Evolutionary conservation across 78 protist species (phyloP), one percentile per base, ranked within the genome.

Genomic region (Chrysochromulina parva): DNA sequence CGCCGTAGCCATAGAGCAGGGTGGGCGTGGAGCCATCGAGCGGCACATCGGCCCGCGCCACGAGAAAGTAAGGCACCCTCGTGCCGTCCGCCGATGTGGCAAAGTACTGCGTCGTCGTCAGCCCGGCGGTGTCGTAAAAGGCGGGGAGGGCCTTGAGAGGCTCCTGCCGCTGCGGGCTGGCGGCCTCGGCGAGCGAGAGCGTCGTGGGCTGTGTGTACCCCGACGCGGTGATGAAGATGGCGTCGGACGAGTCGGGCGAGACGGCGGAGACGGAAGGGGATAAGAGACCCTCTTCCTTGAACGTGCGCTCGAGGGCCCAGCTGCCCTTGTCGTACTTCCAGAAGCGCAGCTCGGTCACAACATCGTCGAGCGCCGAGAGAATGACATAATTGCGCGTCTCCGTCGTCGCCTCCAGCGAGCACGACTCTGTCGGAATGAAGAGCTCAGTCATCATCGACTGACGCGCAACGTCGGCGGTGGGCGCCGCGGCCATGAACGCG

Each of bases 71-170:
- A n/a, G 92, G 92, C 58, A 90, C 67, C 16, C 2, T n/a, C 78
- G 92, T 90, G 28, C 92, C 92, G 82, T 90, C 92, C 54, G 28
- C 19, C 24, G 88, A 78, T n/a, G 47, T 48, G 14, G 78, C 85
- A 26, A 19, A n/a, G 24, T 1, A 14, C 82, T 88, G 90, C 60
- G 1, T 6, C 71, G 22, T 17, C 28, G 5, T 4, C 57, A 78
- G 87, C 16, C 22, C 28, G 0, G 1, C 47, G 11, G 87, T 0
- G 66, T 38, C 57, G 55, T 14, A 81, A 66, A 81, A 50, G n/a
- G 87, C 9, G 87, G 52, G 71, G 28, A 65, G 24, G 14, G n/a
- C 5, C 71, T 65, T 65, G 28, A 65, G 28, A 5, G 2, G 5
- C 28, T 65, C 71, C 14, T 65, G 10, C 14, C 22, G 5, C 28